Evolutionary conservation across 805 yeast genomes (phyloP).

Genomic region (Kazachstania taianensis): DNA sequence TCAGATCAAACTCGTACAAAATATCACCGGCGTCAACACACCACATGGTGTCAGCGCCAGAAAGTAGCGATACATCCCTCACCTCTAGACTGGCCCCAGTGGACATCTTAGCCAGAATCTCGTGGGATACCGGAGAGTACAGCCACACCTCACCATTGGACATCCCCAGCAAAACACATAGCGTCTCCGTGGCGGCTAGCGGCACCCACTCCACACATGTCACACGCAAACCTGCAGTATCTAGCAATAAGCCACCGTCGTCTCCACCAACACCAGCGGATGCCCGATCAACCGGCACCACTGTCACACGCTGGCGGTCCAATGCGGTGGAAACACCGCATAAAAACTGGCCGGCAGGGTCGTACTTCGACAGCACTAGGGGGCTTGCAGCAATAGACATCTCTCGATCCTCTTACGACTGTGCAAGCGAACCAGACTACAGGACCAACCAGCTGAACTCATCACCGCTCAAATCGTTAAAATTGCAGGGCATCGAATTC

Average conservation of each 20-base stretch:
- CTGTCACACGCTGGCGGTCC: slow-evolving; percentile 60
- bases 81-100: slow-evolving; percentile 40
- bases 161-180: slow-evolving; percentile 50
- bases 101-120: slow-evolving; percentile 42
- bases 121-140: slow-evolving; percentile 58
- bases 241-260: slow-evolving; percentile 20
- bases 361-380: slow-evolving; percentile 39
- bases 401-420: too few relatives aligned
- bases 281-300: slow-evolving; percentile 37
- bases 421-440: too few relatives aligned
- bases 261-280: slow-evolving; percentile 29
- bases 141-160: slow-evolving; percentile 54
- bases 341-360: slow-evolving; percentile 49
- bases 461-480: too few relatives aligned
- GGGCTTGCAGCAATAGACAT: slow-evolving; percentile 9
- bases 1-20: slow-evolving; percentile 53
- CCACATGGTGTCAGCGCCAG: slow-evolving; percentile 39
- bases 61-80: slow-evolving; percentile 37
- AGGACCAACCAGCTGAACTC: too few relatives aligned
- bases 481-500: too few relatives aligned
- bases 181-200: slow-evolving; percentile 30
- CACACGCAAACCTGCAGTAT: slow-evolving; percentile 18
- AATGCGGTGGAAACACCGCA: slow-evolving; percentile 60
- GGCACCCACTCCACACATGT: slow-evolving; percentile 19
- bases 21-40: slow-evolving; percentile 49